Base-by-base conservation (phyloP, 495 filamentous ascomycete genomes). In the Monascus purpureus region DNA sequence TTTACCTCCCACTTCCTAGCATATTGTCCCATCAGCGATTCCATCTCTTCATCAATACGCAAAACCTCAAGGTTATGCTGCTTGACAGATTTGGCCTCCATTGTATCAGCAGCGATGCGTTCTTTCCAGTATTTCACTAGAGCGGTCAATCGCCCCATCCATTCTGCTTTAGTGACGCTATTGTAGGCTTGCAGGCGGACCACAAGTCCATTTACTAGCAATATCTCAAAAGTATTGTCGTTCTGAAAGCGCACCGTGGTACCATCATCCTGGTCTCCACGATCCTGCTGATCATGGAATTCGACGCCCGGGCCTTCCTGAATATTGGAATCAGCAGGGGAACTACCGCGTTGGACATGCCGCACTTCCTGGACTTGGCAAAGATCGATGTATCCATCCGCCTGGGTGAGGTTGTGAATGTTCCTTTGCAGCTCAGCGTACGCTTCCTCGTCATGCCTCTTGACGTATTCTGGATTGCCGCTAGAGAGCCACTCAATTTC, bases 1-100 rank as follows among this genome's bases (percentile, higher is more conserved):
- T 63, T 72, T 17, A 84, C 76, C 45, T 84, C 79, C 79, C 79
- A 84, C 38, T 82, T 82, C 27, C 59, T 52, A 0, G 73, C 77
- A 42, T 73, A 78, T 41, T 80, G 75, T 8, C 79, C 79, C 13
- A 84, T 47, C 19, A 67, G 49, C 2, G 79, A 74, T 49, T 84
- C 79, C 45, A 69, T 64, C 36, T 77, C 70, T 43, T 83, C 79
- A 39, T 83, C 79, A 30, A 83, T 76, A 28, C 68, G 65, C 23
- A 83, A 54, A 11, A 67, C 47, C n/a, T 67, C 53, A 14, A 81
- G 57, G 32, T 84, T 84, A n/a, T 54, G 53, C 28, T 60, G 50
- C 4, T 77, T 68, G 2, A 72, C 65, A 14, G 45, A 50, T 36
- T 74, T 72, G 26, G 73, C 57, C 26, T 76, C 61, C 1, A 47